Evolutionary conservation across 1,139 yeast genomes (phyloP), one percentile per base, ranked within the genome.

Genomic region (Saccharomycopsis hybrid): DNA sequence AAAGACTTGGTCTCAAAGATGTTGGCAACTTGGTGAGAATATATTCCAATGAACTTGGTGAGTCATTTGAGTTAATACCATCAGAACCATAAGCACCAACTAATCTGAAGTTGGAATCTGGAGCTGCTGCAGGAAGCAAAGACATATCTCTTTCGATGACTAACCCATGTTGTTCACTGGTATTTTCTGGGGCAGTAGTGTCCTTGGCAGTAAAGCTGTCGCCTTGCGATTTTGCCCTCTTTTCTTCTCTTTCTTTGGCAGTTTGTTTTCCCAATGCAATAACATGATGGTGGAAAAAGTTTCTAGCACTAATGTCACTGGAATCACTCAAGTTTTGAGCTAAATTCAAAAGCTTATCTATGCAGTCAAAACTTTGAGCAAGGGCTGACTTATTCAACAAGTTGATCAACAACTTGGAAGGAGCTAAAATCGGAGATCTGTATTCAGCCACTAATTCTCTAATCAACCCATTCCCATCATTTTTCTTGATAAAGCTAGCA

Each of bases 201-300:
- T 29, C 32, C 25, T 47, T 45, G 13, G 54, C 54, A 18, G 18
- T 18, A 18, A 18, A 18, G 18, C 18, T 18, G 18, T 18, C 18
- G 18, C 18, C 18, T 18, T 18, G 18, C 18, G 18, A 18, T 18
- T 18, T 18, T n/a, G 29, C 13, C 33, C 37, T 39, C 13, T 41
- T 35, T 46, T 56, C 54, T 4, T 53, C 49, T 36, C 56, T 57
- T 42, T 50, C 51, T 27, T 44, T 43, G 38, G 41, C 46, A 24
- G 41, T 43, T 28, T 45, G 49, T 57, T 90, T 80, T 2, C 96
- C 96, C 51, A 85, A 72, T 31, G 82, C 77, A 50, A 89, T 82
- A 33, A 89, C 78, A 59, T 82, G 82, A 57, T 87, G 87, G 63
- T 90, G 97, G 60, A 90, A 77, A 58, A 89, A 83, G 62, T 85